Conservation (phyloP, 208 protist genomes). For the Strigomonas culicis region DNA sequence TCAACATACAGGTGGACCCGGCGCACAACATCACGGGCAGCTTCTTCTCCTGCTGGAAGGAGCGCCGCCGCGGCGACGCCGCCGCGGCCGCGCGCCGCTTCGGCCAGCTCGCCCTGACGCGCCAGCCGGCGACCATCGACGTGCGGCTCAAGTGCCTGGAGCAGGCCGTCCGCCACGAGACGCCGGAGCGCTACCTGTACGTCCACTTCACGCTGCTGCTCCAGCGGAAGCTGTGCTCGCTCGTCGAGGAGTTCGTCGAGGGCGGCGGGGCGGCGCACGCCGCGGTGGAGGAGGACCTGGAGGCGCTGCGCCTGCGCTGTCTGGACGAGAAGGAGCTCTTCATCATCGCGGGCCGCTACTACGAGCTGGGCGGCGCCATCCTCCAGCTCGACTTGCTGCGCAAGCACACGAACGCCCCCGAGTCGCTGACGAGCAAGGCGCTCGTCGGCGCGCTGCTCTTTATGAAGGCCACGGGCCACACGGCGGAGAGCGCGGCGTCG, state of each 20-base stretch:
- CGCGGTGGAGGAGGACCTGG: slow-evolving; percentile 35
- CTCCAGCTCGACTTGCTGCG: slow-evolving; percentile 83
- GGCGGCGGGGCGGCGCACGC: slow-evolving; percentile 23
- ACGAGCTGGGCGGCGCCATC: slow-evolving; percentile 58
- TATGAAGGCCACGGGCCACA: slow-evolving; percentile 41
- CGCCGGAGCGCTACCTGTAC: slow-evolving; percentile 34
- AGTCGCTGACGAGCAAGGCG: slow-evolving; percentile 35
- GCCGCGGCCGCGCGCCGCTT: slow-evolving; percentile 51
- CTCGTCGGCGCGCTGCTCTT: slow-evolving; percentile 49
- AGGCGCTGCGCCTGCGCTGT: slow-evolving; percentile 38
- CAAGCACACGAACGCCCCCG: slow-evolving; percentile 50
- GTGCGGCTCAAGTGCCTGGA: slow-evolving; percentile 45
- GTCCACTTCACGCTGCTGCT: slow-evolving; percentile 66
- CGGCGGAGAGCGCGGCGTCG: slow-evolving; percentile 40
- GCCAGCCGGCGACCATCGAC: slow-evolving; percentile 30
- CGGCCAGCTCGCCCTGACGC: slow-evolving; percentile 47
- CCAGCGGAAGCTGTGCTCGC: slow-evolving; percentile 56
- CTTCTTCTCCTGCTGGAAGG: slow-evolving; percentile 58
- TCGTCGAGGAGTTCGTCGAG: slow-evolving; percentile 22
- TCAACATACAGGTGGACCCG: slow-evolving; percentile 32
- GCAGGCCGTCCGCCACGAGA: slow-evolving; percentile 33
- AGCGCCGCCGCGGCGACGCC: slow-evolving; percentile 21
- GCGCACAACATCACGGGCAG: slow-evolving; percentile 44
- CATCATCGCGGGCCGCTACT: slow-evolving; percentile 58
- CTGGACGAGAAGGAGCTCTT: slow-evolving; percentile 60